Evolutionary conservation across 108 stramenopile species (phyloP), one percentile per base, ranked within the genome.

Genomic region (Halocafeteria seosinensis): DNA sequence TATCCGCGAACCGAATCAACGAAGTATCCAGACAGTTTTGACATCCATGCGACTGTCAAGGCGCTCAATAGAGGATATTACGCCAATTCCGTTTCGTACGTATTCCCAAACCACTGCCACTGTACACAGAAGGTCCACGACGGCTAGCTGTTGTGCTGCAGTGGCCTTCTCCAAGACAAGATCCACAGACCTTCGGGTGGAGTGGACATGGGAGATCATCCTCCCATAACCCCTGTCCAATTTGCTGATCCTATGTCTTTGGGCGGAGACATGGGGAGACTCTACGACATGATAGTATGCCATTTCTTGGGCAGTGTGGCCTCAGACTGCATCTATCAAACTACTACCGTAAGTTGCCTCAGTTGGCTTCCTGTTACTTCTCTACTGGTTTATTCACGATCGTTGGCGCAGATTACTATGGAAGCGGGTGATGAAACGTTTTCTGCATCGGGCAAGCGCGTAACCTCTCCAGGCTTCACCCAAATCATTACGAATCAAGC

Each of bases 281-380:
- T 91, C 12, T 91, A 85, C 61, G 88, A 88, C 26, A 63, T 91
- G 8, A 82, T 87, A 1, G 74, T 81, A 1, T 73, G 90, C 1
- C 88, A 89, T 72, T 91, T 88, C 63, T 82, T 88, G 63, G 90
- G 88, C 6, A 81, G 82, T 21, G 85, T 91, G 0, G 81, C 83
- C 51, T 76, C 73, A 25, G 88, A 91, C 78, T 88, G 88, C 6
- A 83, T 85, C 0, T 91, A 85, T 27, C n/a, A 51, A 42, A 32
- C 0, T n/a, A 6, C 1, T 31, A 62, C 12, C 36, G 21, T 25
- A 71, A 60, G 53, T 83, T 24, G 81, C 82, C 29, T 67, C 64
- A 9, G 77, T 84, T 17, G 91, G 91, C 26, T 92, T 88, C 51
- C 70, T 90, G 17, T 79, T 82, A 4, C 66, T 92, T 38, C 61